Evolutionary conservation across 805 yeast species (phyloP).

Genomic region (Saccharomycopsis synnaedendra): DNA sequence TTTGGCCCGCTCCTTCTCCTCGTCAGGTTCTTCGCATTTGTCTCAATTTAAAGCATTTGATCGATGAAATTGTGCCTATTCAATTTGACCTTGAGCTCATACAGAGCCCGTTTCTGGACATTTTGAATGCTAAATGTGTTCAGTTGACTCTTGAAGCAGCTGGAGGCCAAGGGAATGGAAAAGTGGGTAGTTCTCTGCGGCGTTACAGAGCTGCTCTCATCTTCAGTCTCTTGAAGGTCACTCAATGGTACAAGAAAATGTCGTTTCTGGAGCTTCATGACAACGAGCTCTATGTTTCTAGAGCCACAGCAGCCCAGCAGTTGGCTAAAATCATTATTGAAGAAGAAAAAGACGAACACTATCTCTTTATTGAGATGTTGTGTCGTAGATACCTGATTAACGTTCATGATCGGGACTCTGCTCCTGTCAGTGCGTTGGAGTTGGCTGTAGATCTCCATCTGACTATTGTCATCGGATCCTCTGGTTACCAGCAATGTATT

Average conservation of each 20-base stretch:
- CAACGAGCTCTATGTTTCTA: slow-evolving; percentile 44
- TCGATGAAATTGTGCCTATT: slow-evolving; percentile 58
- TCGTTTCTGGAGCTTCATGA: slow-evolving; percentile 53
- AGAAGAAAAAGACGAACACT: slow-evolving; percentile 40
- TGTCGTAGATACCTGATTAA: slow-evolving; percentile 65
- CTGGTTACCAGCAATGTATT: slow-evolving; percentile 78
- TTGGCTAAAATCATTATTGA: slow-evolving; percentile 66
- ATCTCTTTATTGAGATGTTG: slow-evolving; percentile 62
- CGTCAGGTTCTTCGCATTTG: slow-evolving; percentile 62
- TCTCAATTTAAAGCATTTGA: slow-evolving; percentile 57
- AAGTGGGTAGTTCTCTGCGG: slow-evolving; percentile 38
- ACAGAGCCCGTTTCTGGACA: slow-evolving; percentile 19
- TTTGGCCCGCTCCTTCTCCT: no score
- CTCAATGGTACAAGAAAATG: slow-evolving; percentile 64
- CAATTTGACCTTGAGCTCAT: slow-evolving; percentile 42
- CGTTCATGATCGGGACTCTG: slow-evolving; percentile 47
- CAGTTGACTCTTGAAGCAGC: slow-evolving; percentile 60
- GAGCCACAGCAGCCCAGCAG: slow-evolving; percentile 63
- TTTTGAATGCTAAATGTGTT: slow-evolving; percentile 44
- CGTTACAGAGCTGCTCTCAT: slow-evolving; percentile 59
- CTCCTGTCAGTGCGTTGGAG: slow-evolving; percentile 69
- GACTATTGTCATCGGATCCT: slow-evolving; percentile 61
- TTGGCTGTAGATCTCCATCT: slow-evolving; percentile 80
- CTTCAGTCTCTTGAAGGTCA: slow-evolving; percentile 64
- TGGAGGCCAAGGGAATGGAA: slow-evolving; percentile 62